Conservation (phyloP, 495 filamentous ascomycete species). For the Melanomma pulvis-pyrius region DNA sequence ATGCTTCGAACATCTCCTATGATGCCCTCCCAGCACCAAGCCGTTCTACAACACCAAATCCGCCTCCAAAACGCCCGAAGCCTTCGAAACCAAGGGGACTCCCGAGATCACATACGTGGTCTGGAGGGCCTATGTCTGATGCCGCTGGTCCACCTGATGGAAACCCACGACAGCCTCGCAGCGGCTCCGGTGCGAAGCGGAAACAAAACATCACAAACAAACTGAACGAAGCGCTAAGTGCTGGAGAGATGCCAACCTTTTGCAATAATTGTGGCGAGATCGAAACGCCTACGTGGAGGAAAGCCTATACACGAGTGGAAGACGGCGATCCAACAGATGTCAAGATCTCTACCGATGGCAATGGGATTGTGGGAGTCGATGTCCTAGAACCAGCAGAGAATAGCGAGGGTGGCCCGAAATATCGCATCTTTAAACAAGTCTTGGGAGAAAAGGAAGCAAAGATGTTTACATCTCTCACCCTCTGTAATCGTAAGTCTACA, state of each 20-base stretch:
- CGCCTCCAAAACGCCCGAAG: background rate
- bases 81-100: slow-evolving; percentile 37
- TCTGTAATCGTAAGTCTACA: slow-evolving; percentile 70
- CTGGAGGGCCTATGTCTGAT: slow-evolving; percentile 45
- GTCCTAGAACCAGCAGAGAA: slow-evolving; percentile 62
- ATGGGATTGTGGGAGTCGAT: slow-evolving; percentile 65
- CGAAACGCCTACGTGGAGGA: slow-evolving; percentile 93
- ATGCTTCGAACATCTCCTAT: background rate
- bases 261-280: slow-evolving; percentile 93
- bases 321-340: slow-evolving; percentile 63
- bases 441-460: slow-evolving; percentile 60
- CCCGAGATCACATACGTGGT: slow-evolving; percentile 53
- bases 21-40: background rate
- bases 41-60: slow-evolving; percentile 16
- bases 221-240: slow-evolving; percentile 66
- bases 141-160: slow-evolving; percentile 39
- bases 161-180: slow-evolving; percentile 42
- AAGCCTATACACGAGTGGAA: slow-evolving; percentile 74
- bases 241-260: slow-evolving; percentile 77
- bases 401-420: slow-evolving; percentile 58
- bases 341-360: slow-evolving; percentile 64
- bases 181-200: slow-evolving; percentile 55
- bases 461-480: slow-evolving; percentile 66
- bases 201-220: slow-evolving; percentile 60
- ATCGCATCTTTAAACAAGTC: slow-evolving; percentile 78